Conservation (phyloP, 2,329 filamentous ascomycete species). For the Hypocreales sp. region DNA sequence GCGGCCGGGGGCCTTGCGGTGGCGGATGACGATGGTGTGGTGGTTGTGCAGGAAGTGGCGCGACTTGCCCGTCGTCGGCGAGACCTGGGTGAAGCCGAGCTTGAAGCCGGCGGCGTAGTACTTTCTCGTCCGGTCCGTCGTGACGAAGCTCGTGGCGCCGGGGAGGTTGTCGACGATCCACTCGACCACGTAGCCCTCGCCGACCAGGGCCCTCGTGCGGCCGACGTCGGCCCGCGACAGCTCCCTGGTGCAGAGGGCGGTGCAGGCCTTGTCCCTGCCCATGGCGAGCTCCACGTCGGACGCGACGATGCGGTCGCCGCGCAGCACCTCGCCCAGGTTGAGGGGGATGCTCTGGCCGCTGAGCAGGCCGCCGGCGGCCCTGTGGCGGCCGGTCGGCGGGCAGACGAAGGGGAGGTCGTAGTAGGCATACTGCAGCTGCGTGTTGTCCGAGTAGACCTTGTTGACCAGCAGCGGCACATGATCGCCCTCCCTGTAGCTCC, state of each 20-base stretch:
- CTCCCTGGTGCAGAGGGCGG: constrained; percentile 54
- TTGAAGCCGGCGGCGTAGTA: constrained; percentile 89
- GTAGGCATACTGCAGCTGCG: constrained; percentile 83
- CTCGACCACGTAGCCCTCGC: constrained; percentile 71
- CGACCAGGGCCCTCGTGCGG: constrained; percentile 56
- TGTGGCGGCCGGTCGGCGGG: constrained; percentile 53
- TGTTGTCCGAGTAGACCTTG: constrained; percentile 82
- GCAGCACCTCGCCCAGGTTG: constrained; percentile 75
- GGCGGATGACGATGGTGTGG: constrained; percentile 69
- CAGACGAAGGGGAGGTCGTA: constrained; percentile 80
- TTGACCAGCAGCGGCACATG: constrained; percentile 76
- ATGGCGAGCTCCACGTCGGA: constrained; percentile 74
- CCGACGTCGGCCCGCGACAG: constrained; percentile 49
- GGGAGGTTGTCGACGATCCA: constrained; percentile 91
- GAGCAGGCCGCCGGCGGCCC: constrained; percentile 50
- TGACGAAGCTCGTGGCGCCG: constrained; percentile 77
- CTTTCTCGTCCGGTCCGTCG: constrained; percentile 67
- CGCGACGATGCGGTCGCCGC: constrained; percentile 70
- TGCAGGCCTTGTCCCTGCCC: constrained; percentile 59
- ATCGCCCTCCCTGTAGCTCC: constrained; percentile 62
- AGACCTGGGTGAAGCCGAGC: constrained; percentile 60
- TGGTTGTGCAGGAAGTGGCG: constrained; percentile 77
- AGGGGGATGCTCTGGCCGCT: constrained; percentile 66
- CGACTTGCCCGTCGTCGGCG: constrained; percentile 39
- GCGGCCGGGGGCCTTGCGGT: constrained; percentile 53